Evolutionary conservation across 306 rosid genomes (phyloP).

Genomic region (Macrotyloma uniflorum): DNA sequence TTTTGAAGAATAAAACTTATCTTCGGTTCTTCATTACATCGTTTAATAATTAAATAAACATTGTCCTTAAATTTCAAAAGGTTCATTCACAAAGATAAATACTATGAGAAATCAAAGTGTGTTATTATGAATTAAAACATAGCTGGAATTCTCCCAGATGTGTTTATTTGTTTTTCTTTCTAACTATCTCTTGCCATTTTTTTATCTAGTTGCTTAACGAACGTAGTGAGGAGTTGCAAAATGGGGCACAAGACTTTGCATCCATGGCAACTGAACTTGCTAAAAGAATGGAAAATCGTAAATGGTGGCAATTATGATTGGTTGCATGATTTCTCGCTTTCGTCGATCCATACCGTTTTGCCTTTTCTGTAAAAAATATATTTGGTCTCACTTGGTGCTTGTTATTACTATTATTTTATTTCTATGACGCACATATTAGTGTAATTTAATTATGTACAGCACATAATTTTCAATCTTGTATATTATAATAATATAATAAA

Average conservation of each 20-base stretch:
- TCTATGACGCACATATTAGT: neutral
- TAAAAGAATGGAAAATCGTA: slow-evolving; percentile 81
- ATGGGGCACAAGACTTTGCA: slow-evolving; percentile 83
- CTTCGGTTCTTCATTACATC: neutral
- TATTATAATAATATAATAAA: slow-evolving; percentile 5
- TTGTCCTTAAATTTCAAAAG: too few relatives aligned
- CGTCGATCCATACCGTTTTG: neutral
- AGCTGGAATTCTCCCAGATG: neutral
- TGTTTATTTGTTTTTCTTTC: slow-evolving; percentile 19
- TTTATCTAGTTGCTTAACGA: slow-evolving; percentile 60
- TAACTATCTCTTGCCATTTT: slow-evolving; percentile 27
- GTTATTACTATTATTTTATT: neutral
- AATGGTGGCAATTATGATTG: slow-evolving; percentile 86
- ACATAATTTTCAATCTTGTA: slow-evolving; percentile 17
- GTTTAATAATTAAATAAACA: too few relatives aligned
- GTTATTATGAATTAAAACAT: too few relatives aligned
- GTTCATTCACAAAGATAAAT: too few relatives aligned
- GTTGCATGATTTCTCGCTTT: slow-evolving; percentile 30
- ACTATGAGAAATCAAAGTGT: too few relatives aligned
- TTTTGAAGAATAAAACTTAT: neutral
- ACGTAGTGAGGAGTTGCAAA: slow-evolving; percentile 67
- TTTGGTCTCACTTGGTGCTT: neutral
- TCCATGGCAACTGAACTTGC: slow-evolving; percentile 79
- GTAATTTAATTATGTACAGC: slow-evolving; percentile 29
- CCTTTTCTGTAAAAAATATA: neutral